Conservation (phyloP, 2,329 filamentous ascomycete species). For the Neofusicoccum cordaticola region DNA sequence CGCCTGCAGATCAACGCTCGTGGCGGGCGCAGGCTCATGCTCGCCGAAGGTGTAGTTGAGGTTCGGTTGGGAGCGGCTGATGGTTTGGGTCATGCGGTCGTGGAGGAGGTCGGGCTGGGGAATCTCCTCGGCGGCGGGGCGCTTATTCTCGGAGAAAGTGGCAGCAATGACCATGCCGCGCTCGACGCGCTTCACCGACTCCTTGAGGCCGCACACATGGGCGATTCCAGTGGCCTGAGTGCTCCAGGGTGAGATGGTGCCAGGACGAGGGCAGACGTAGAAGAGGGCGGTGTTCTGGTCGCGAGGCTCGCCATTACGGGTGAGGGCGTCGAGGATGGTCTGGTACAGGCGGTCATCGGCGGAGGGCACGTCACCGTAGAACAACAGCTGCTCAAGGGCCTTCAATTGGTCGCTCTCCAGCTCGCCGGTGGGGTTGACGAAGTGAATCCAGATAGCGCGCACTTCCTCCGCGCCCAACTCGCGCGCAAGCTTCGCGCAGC, state of each 20-base stretch:
- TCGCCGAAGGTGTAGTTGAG: conserved; percentile 77
- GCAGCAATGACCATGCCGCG: conserved; percentile 76
- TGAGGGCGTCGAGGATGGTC: conserved; percentile 45
- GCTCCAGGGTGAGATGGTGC: conserved; percentile 91
- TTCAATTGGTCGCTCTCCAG: conserved; percentile 46
- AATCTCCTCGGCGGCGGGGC: conserved; percentile 51
- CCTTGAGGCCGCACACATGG: conserved; percentile 79
- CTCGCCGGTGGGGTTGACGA: conserved; percentile 43
- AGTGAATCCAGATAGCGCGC: conserved; percentile 52
- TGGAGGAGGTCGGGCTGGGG: conserved; percentile 70
- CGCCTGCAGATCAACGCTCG: conserved; percentile 71
- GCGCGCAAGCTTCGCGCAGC: conserved; percentile 44
- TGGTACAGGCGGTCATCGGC: conserved; percentile 44
- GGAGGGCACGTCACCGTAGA: conserved; percentile 56
- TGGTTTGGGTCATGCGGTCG: conserved; percentile 93
- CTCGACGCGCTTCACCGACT: conserved; percentile 75
- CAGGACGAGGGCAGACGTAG: conserved; percentile 75
- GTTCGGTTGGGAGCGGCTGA: conserved; percentile 65
- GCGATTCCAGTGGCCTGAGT: conserved; percentile 94
- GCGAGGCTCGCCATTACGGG: conserved; percentile 48
- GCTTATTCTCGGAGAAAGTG: conserved; percentile 49
- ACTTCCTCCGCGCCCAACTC: conserved; percentile 47
- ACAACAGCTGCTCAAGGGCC: conserved; percentile 58
- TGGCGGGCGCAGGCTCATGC: conserved; percentile 61
- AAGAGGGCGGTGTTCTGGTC: conserved; percentile 57